Evolutionary conservation across 805 yeast species (phyloP).

Genomic region (Wickerhamomyces subpelliculosus): DNA sequence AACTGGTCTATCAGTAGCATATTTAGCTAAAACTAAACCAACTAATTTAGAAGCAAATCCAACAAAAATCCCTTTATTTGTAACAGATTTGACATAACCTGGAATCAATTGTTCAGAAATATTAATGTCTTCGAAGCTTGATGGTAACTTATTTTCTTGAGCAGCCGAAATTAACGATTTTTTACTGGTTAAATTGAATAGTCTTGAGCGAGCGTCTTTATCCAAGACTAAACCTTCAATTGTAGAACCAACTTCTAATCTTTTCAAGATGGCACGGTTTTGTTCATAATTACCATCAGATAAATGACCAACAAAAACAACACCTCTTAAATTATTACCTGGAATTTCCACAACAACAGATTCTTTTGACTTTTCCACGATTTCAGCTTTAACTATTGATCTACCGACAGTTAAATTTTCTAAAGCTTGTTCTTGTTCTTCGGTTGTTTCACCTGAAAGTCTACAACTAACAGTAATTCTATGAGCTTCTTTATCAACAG

Average conservation of each 20-base stretch:
- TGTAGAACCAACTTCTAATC: constrained; percentile 52
- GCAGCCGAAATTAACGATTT: constrained; percentile 63
- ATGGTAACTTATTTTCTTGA: constrained; percentile 45
- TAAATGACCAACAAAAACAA: constrained; percentile 66
- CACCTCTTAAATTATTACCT: constrained; percentile 50
- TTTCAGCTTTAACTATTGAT: constrained; percentile 47
- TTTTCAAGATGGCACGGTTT: constrained; percentile 58
- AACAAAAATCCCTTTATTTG: constrained; percentile 78
- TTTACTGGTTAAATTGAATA: constrained; percentile 60
- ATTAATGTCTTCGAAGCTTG: constrained; percentile 48
- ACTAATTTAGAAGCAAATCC: constrained; percentile 74
- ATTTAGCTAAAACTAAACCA: constrained; percentile 75
- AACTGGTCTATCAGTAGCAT: constrained; percentile 48
- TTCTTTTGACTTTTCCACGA: constrained; percentile 73
- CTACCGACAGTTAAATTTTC: constrained; percentile 50
- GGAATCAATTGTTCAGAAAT: constrained; percentile 41
- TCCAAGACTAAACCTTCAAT: constrained; percentile 60
- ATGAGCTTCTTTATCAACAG: constrained; percentile 43
- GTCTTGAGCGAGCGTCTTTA: constrained; percentile 53
- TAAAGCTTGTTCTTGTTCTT: constrained; percentile 40
- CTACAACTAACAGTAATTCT: constrained; percentile 71
- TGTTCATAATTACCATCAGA: constrained; percentile 73
- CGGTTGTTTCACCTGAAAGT: constrained; percentile 45
- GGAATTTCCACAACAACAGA: constrained; percentile 57
- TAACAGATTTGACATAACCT: constrained; percentile 75